Base-by-base conservation (phyloP, 352 stramenopile genomes). In the Globisporangium splendens region DNA sequence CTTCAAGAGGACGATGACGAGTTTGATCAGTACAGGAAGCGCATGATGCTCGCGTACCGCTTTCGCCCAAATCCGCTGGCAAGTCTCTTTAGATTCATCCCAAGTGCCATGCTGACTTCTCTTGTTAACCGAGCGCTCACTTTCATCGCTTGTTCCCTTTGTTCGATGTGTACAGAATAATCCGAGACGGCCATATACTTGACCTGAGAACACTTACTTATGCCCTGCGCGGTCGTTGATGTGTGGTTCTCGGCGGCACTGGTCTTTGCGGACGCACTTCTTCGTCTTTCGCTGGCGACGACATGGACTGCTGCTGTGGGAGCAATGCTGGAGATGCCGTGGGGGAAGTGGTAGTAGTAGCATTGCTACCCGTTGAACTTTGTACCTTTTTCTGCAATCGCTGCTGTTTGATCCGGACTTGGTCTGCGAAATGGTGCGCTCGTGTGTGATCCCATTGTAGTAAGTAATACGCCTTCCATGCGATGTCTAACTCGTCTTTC, bases 391-490 rank as follows among this genome's bases (percentile, higher is more conserved):
- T 60, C 14, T 68, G 66, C 46, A 62, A 31, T 8, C 61, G 63
- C 44, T 72, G 60, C 46, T 72, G 63, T 28, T 68, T 70, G 42
- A 44, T 4, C 8, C 68, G 64, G 13, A 74, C 70, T 46, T 70
- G 46, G 38, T 79, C 72, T 2, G 66, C 65, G 21, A 79, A 59
- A 13, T 75, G 70, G 33, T 68, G 58, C 14, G 73, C 70, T 35
- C 61, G 64, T 10, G 57, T 21, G 62, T 79, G 59, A 46, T 77
- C 70, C 24, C 72, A 48, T 48, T 77, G 73, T 14, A 77, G 43
- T 28, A 70, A 73, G 42, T 75, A 73, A 18, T 65, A 68, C 54
- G 68, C 50, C 11, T 63, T 65, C 73, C 73, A 82, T 20, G 65
- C 63, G 17, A 79, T 53, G 10, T 59, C 61, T 2, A 79, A 55